phyloP scores from a whole-genome alignment of 2,329 filamentous ascomycete genomes.

The Albophoma yamanashiensis region DNA sequence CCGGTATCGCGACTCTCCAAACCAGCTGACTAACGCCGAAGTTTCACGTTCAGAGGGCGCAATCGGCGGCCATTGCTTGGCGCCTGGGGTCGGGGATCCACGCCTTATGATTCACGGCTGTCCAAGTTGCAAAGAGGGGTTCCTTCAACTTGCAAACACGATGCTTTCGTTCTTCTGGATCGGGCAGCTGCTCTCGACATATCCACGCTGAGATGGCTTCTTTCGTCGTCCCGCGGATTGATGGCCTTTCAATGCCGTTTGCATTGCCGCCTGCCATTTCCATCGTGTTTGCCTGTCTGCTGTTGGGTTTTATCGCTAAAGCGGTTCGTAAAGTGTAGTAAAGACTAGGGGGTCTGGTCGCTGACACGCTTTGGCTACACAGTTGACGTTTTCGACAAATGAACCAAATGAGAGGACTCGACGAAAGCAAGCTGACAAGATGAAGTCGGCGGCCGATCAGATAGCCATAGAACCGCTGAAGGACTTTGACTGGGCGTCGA shows the following conservation, averaged over 20 bases:
- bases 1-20: background rate
- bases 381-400: background rate
- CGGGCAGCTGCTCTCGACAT: background rate
- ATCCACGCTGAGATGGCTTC: background rate
- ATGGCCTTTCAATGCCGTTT: background rate
- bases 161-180: background rate
- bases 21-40: background rate
- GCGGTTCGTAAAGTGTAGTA: background rate
- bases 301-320: background rate
- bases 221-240: background rate
- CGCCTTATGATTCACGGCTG: background rate
- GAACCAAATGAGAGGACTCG: background rate
- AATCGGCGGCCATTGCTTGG: background rate
- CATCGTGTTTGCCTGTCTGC: background rate
- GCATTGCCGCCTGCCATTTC: background rate
- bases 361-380: background rate
- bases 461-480: slow-evolving; percentile 11
- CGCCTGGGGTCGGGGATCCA: background rate
- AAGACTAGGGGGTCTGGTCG: too few species aligned
- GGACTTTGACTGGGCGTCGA: slow-evolving; percentile 28
- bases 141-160: background rate
- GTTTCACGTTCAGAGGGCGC: background rate
- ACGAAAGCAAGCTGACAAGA: too few species aligned
- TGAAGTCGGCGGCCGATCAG: background rate
- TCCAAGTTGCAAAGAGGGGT: background rate